Conservation (phyloP, 1,284 basidiomycete genomes). For the Gastroboletus turbinatus region DNA sequence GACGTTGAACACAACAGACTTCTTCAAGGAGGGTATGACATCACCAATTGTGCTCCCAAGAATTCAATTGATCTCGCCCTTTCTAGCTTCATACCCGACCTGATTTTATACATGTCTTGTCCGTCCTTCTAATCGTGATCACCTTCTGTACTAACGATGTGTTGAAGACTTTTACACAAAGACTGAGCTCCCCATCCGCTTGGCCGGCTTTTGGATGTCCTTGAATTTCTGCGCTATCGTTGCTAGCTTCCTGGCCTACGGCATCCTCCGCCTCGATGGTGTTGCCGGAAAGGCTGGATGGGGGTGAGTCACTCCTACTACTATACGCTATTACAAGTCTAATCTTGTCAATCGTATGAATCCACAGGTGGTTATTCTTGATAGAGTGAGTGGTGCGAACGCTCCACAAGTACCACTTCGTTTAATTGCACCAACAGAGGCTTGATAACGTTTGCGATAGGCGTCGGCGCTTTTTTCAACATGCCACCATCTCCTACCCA, state of each 20-base stretch:
- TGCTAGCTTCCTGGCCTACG: conserved; percentile 63
- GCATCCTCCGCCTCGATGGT: conserved; percentile 61
- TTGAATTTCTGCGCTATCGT: conserved; percentile 48
- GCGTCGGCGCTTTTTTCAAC: conserved; percentile 61
- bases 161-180: conserved; percentile 56
- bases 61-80: background rate
- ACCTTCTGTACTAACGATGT: background rate
- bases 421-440: conserved; percentile 35
- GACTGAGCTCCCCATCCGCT: conserved; percentile 62
- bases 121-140: conserved; percentile 12
- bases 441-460: conserved; percentile 52
- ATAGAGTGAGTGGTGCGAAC: conserved; percentile 21
- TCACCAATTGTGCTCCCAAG: background rate
- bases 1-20: conserved; percentile 38
- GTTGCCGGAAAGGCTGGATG: conserved; percentile 56
- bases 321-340: background rate
- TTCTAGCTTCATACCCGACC: conserved; percentile 54
- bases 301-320: conserved; percentile 40
- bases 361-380: conserved; percentile 26
- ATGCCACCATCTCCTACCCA: conserved; percentile 73
- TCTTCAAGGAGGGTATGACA: conserved; percentile 55
- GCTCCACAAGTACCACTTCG: conserved; percentile 3
- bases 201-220: conserved; percentile 68
- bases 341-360: background rate
- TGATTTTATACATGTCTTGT: conserved; percentile 68